Conservation (phyloP, 1,139 yeast genomes). For the Pichia sp. region DNA sequence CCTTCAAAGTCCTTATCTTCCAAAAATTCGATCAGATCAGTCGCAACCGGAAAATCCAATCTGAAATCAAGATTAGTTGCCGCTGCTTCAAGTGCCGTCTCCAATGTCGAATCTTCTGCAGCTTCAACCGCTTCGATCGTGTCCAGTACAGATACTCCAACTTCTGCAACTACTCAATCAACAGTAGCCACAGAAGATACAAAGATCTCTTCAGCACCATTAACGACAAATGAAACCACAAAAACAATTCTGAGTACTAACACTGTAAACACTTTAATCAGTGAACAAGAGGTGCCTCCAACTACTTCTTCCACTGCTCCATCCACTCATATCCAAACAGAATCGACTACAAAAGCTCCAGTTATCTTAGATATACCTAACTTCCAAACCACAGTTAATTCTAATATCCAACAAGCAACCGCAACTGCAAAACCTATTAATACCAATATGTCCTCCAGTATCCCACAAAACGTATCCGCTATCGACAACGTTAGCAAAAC, state of each 20-base stretch:
- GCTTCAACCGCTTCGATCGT: neutral
- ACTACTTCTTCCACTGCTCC: neutral
- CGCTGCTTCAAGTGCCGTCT: neutral
- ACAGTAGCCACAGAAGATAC: neutral
- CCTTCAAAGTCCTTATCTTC: conserved; percentile 1
- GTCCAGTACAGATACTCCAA: neutral
- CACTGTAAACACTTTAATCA: conserved; percentile 4
- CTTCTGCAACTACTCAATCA: neutral
- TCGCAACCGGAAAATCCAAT: neutral
- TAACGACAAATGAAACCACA: conserved; percentile 10
- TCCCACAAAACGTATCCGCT: neutral
- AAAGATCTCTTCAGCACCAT: conserved; percentile 5
- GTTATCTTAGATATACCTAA: conserved; percentile 10
- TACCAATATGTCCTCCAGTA: no score
- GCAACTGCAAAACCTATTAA: neutral
- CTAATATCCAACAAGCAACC: no score
- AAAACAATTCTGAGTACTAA: conserved; percentile 8
- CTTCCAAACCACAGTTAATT: conserved; percentile 1
- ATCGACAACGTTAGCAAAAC: neutral
- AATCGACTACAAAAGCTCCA: conserved; percentile 2
- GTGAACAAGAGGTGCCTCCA: neutral
- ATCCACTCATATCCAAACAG: neutral
- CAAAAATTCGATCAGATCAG: neutral
- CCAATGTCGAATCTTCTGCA: neutral
- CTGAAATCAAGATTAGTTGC: neutral